Conservation (phyloP, 805 yeast genomes). For the Yarrowia osloensis region DNA sequence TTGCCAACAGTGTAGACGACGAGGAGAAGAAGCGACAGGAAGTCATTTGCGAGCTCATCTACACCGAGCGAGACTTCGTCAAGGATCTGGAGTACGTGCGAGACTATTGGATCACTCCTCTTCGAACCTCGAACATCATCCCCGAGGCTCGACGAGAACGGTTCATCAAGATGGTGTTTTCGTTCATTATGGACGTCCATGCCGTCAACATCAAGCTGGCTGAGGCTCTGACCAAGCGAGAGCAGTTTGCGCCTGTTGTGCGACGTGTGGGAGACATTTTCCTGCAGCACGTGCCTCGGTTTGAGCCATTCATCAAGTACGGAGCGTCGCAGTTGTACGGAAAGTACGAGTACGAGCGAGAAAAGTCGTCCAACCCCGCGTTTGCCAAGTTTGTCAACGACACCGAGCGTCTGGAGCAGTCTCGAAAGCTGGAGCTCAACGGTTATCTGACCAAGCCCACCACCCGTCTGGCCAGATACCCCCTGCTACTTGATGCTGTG, state of each 20-base stretch:
- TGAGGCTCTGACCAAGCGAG: conserved; percentile 85
- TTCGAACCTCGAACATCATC: conserved; percentile 81
- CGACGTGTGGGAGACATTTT: conserved; percentile 85
- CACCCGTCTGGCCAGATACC: conserved; percentile 93
- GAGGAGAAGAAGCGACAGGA: conserved; percentile 91
- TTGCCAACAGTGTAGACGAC: conserved; percentile 77
- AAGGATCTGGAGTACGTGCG: conserved; percentile 90
- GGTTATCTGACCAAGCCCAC: conserved; percentile 95
- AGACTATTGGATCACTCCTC: conserved; percentile 91
- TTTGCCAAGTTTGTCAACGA: conserved; percentile 94
- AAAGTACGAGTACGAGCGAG: conserved; percentile 91
- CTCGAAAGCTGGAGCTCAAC: conserved; percentile 85
- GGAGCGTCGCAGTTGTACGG: conserved; percentile 96
- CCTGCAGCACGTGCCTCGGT: conserved; percentile 76
- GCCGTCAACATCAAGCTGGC: conserved; percentile 81
- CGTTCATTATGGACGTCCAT: conserved; percentile 84
- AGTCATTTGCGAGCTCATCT: conserved; percentile 87
- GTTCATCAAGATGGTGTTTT: conserved; percentile 87
- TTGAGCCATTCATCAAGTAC: conserved; percentile 89
- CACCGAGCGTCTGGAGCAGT: conserved; percentile 79
- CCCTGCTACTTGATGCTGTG: conserved; percentile 77
- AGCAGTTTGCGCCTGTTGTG: conserved; percentile 80
- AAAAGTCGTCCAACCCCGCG: conserved; percentile 82
- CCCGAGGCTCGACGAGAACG: conserved; percentile 88
- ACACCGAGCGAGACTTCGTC: conserved; percentile 93